These are phyloP conservation scores for Neckera pumila DNA, from an alignment of 225 moss, liverwort and hornwort species.

Conservation along the genomic window DNA sequence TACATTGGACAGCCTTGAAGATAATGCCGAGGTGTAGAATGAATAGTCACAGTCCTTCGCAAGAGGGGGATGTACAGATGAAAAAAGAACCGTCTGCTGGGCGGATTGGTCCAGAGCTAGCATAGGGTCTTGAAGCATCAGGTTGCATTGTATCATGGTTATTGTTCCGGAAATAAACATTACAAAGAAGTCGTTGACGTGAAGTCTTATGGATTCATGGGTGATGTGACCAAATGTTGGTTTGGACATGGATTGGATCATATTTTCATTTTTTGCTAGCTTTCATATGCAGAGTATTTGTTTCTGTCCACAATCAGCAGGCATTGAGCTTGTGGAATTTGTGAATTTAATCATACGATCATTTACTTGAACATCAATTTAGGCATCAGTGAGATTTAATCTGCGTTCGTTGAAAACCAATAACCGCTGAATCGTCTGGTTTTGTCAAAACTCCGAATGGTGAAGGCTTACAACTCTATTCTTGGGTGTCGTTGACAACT, in stretches of 20 bases:
- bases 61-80: slow-evolving; percentile 14
- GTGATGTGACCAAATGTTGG: neutral
- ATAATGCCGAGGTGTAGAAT: neutral
- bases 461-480: neutral
- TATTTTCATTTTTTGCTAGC: too few species aligned
- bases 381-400: neutral
- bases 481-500: neutral
- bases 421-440: neutral
- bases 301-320: neutral
- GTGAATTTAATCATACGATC: neutral
- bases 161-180: slow-evolving; percentile 4
- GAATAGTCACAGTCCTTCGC: neutral
- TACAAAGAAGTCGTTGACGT: neutral
- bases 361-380: neutral
- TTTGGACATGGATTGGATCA: neutral
- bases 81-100: neutral
- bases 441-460: neutral
- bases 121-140: neutral
- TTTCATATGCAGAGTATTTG: neutral
- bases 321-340: neutral
- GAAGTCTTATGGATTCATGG: neutral
- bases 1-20: neutral
- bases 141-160: slow-evolving; percentile 16
- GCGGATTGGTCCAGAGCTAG: neutral
- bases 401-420: neutral